Conservation (phyloP, 1,284 basidiomycete genomes). For the Ustilago trichophora region DNA sequence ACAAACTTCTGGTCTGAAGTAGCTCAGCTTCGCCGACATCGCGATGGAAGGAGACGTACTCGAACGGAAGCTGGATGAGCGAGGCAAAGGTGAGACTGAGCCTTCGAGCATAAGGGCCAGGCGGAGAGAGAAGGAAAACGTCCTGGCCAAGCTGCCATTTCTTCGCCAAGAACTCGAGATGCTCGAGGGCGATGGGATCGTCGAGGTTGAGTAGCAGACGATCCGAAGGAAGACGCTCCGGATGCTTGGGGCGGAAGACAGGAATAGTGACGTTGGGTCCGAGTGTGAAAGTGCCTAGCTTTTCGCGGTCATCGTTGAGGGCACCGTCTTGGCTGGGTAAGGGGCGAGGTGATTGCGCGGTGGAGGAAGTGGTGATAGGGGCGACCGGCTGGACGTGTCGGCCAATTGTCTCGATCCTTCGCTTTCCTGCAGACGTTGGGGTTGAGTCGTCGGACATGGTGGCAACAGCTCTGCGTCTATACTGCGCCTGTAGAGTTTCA, state of each 20-base stretch:
- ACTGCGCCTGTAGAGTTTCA: background rate
- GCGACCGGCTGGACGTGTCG: constrained; percentile 35
- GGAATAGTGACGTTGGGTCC: constrained; percentile 62
- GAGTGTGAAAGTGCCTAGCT: constrained; percentile 58
- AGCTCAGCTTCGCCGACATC: constrained; percentile 67
- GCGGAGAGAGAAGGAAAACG: constrained; percentile 63
- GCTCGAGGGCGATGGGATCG: constrained; percentile 61
- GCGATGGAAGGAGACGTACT: constrained; percentile 66
- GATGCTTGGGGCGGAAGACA: constrained; percentile 52
- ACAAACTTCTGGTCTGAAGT: constrained; percentile 64
- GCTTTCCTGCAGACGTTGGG: constrained; percentile 21
- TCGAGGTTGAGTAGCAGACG: constrained; percentile 60
- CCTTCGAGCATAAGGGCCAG: constrained; percentile 66
- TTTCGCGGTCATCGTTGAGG: constrained; percentile 28
- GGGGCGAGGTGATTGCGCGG: constrained; percentile 14
- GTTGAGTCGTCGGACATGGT: constrained; percentile 32
- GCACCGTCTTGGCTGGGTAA: constrained; percentile 9
- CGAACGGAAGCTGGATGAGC: constrained; percentile 64
- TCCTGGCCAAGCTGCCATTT: constrained; percentile 66
- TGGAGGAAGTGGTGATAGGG: constrained; percentile 28
- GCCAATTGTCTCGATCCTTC: constrained; percentile 36
- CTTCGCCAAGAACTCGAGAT: constrained; percentile 64
- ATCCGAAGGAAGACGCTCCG: constrained; percentile 51
- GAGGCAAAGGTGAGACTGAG: constrained; percentile 66
- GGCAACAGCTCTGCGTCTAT: background rate